Conservation (phyloP, 2,329 filamentous ascomycete genomes). For the Harringtonia lauricola region DNA sequence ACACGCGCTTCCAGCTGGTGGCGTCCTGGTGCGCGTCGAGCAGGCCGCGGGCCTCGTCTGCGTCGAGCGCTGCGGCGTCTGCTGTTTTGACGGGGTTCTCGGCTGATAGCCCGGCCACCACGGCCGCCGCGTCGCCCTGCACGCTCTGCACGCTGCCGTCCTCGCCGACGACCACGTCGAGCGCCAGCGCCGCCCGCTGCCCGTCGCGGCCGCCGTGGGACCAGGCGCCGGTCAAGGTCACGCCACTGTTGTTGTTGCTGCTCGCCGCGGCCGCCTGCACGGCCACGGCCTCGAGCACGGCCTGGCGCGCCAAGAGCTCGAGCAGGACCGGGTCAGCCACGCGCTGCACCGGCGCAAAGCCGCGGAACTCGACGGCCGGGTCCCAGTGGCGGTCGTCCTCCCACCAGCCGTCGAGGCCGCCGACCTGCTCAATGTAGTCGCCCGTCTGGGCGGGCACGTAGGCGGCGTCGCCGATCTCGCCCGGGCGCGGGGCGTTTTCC, state of each 20-base stretch:
- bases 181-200: slow-evolving; percentile 21
- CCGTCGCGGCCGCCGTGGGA: slow-evolving; percentile 22
- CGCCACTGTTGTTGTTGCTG: slow-evolving; percentile 13
- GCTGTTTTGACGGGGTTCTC: slow-evolving; percentile 4
- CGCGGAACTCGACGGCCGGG: slow-evolving; percentile 28
- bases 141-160: slow-evolving; percentile 25
- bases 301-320: slow-evolving; percentile 36
- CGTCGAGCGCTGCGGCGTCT: slow-evolving; percentile 10
- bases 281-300: slow-evolving; percentile 40
- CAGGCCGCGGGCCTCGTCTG: slow-evolving; percentile 30
- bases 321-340: slow-evolving; percentile 32
- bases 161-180: slow-evolving; percentile 25
- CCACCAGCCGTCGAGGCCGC: slow-evolving; percentile 41
- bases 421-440: slow-evolving; percentile 35
- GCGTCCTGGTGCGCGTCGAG: slow-evolving; percentile 35
- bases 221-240: slow-evolving; percentile 15
- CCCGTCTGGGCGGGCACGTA: slow-evolving; percentile 37
- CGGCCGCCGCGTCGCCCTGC: slow-evolving; percentile 20
- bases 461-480: slow-evolving; percentile 19
- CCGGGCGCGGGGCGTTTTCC: slow-evolving; percentile 16
- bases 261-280: slow-evolving; percentile 22
- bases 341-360: slow-evolving; percentile 29
- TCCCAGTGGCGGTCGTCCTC: slow-evolving; percentile 41
- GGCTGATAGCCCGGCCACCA: slow-evolving; percentile 15
- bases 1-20: slow-evolving; percentile 49